Evolutionary conservation across 2,329 filamentous ascomycete species (phyloP), one percentile per base, ranked within the genome.

Genomic region (Fusarium sp.): DNA sequence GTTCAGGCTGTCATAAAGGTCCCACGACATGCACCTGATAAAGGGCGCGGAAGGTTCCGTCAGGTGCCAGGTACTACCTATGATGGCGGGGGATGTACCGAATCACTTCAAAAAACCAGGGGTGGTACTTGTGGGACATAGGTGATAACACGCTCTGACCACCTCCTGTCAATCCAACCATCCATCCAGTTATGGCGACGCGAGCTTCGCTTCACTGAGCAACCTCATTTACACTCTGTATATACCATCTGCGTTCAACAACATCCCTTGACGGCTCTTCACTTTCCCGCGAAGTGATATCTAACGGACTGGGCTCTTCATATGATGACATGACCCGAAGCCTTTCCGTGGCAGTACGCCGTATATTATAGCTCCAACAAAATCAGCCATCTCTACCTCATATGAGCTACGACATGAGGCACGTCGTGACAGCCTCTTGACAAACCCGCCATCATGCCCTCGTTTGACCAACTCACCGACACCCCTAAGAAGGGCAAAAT

Each of bases 401-500:
- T 51, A 55, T 33, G 49, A 65, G 55, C 59, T 64, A 40, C 60
- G 71, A 72, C 50, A 75, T 75, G 73, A 73, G 47, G 71, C 65
- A 65, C 62, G 57, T 56, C 64, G 69, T 60, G 65, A 68, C 61
- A 68, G 45, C 53, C 60, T 61, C 60, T 62, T 51, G 46, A 65
- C 62, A 66, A 45, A 62, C 55, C 42, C 70, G 56, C 57, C 64
- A 81, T 50, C 63, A 88, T 88, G 85, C 83, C 84, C 71, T 81
- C 81, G 36, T 85, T 84, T 68, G 82, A 84, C 70, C 81, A 82
- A 71, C 75, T 78, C 45, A 47, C 76, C 51, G 83, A 85, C 54
- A 76, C 80, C 42, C 81, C 83, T 33, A 88, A 85, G 74, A 89
- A 87, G 79, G 84, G 82, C 22, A 90, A 89, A 76, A 78, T 81